A percentile compares a stretch with the other conserved stretches of the same genome.
These are phyloP conservation scores for Trichoderma koningii DNA, from an alignment of 2,329 filamentous ascomycete genomes.

Conservation along the genomic window DNA sequence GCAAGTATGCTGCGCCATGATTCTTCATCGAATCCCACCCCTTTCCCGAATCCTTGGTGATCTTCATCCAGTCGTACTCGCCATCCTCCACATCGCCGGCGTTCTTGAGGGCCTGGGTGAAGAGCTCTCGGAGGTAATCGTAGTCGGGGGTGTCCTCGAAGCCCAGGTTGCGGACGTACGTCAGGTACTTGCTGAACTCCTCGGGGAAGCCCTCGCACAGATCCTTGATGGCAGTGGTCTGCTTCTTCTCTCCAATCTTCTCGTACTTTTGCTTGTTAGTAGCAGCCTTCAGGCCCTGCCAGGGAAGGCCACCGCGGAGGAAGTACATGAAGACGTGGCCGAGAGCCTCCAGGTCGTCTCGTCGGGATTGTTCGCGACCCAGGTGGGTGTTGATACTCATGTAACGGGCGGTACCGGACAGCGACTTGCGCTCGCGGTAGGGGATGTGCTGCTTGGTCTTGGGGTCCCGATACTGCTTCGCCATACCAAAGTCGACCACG, in stretches of 20 bases:
- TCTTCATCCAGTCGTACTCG: constrained; percentile 99
- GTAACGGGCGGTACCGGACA: constrained; percentile 95
- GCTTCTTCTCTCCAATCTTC: constrained; percentile 99
- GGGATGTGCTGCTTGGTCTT: constrained; percentile 99
- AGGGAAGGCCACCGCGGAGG: constrained; percentile 68
- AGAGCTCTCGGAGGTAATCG: constrained; percentile 93
- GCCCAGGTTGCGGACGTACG: constrained; percentile 94
- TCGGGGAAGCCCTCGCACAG: constrained; percentile 95
- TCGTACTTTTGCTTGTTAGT: constrained; percentile 97
- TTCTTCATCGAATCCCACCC: constrained; percentile 79
- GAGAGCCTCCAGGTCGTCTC: constrained; percentile 91
- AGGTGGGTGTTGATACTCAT: constrained; percentile 99
- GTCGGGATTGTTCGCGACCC: constrained; percentile 90
- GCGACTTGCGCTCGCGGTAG: constrained; percentile 92
- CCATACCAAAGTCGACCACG: constrained; percentile 99
- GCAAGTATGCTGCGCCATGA: constrained; percentile 62
- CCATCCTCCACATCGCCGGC: constrained; percentile 94
- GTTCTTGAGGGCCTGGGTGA: constrained; percentile 94
- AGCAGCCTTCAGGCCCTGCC: constrained; percentile 72
- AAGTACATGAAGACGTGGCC: constrained; percentile 78
- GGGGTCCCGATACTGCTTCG: constrained; percentile 97
- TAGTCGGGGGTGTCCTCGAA: constrained; percentile 99
- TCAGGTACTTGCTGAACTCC: constrained; percentile 97
- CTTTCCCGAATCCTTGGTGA: constrained; percentile 79
- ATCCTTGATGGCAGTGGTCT: constrained; percentile 95